Evolutionary conservation across 345 rosid species (phyloP).

Genomic region (Salix exigua): DNA sequence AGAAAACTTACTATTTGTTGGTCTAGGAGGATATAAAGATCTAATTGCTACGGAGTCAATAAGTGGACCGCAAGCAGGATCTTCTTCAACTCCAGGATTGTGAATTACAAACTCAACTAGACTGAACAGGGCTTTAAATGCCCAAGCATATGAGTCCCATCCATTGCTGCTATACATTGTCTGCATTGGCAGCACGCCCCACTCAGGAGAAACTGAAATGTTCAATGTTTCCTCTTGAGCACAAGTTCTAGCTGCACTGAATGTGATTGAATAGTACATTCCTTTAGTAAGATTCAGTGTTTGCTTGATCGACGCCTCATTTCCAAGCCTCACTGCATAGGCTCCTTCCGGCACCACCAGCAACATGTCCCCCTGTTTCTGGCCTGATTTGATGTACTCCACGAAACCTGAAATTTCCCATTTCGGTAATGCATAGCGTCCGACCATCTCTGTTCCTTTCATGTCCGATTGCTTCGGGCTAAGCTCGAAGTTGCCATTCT

Average conservation of each 20-base stretch:
- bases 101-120: conserved; percentile 24
- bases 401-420: conserved; percentile 31
- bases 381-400: conserved; percentile 32
- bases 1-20: conserved; percentile 26
- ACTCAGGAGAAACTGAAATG: conserved; percentile 25
- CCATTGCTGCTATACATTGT: conserved; percentile 36
- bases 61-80: conserved; percentile 41
- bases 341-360: conserved; percentile 30
- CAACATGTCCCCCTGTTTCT: conserved; percentile 36
- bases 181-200: conserved; percentile 37
- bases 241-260: conserved; percentile 34
- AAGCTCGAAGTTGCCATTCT: conserved; percentile 30
- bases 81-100: conserved; percentile 39
- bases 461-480: conserved; percentile 18
- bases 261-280: conserved; percentile 29
- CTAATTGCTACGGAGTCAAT: conserved; percentile 30
- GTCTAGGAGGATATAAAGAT: conserved; percentile 25
- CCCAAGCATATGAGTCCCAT: conserved; percentile 42
- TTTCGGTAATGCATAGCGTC: conserved; percentile 12
- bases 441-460: conserved; percentile 25
- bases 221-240: conserved; percentile 31
- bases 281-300: conserved; percentile 14
- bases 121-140: conserved; percentile 15
- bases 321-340: conserved; percentile 27
- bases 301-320: conserved; percentile 33